These are phyloP conservation scores for Boletus tomentosulus DNA, from an alignment of 768 basidiomycete species.

Conservation along the genomic window DNA sequence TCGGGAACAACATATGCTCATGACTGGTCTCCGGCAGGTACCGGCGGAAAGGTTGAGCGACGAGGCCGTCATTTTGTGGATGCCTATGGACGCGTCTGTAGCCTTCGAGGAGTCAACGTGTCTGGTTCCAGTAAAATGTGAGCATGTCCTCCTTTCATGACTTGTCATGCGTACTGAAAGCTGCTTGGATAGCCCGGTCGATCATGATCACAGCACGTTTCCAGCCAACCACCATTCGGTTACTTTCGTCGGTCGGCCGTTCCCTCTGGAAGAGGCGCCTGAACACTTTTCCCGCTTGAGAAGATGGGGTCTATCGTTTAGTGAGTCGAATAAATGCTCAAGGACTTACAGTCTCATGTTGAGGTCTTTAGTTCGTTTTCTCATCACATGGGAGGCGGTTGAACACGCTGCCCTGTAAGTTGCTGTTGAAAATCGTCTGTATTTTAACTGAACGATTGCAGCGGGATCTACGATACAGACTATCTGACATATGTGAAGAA, in stretches of 20 bases:
- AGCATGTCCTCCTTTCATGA: background rate
- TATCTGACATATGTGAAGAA: slow-evolving; percentile 77
- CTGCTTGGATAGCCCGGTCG: slow-evolving; percentile 48
- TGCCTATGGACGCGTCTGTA: slow-evolving; percentile 71
- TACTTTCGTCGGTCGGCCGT: slow-evolving; percentile 88
- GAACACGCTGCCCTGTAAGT: slow-evolving; percentile 92
- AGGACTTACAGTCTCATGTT: background rate
- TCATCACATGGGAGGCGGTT: slow-evolving; percentile 96
- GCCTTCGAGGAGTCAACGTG: slow-evolving; percentile 80
- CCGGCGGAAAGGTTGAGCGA: slow-evolving; percentile 51
- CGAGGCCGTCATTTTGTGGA: slow-evolving; percentile 84
- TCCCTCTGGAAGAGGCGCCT: slow-evolving; percentile 84
- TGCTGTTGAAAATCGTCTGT: background rate
- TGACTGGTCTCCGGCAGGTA: slow-evolving; percentile 61
- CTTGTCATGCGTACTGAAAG: slow-evolving; percentile 14
- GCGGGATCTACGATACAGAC: slow-evolving; percentile 78
- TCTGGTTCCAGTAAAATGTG: slow-evolving; percentile 82
- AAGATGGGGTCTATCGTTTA: slow-evolving; percentile 84
- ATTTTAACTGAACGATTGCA: slow-evolving; percentile 25
- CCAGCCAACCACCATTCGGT: slow-evolving; percentile 60
- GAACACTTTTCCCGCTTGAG: slow-evolving; percentile 77
- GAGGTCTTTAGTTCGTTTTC: slow-evolving; percentile 65
- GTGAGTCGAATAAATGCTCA: slow-evolving; percentile 42
- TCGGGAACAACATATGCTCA: slow-evolving; percentile 56
- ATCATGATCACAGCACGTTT: slow-evolving; percentile 65